These are phyloP conservation scores for Inonotus obliquus DNA, from an alignment of 1,284 basidiomycete species.

Conservation along the genomic window DNA sequence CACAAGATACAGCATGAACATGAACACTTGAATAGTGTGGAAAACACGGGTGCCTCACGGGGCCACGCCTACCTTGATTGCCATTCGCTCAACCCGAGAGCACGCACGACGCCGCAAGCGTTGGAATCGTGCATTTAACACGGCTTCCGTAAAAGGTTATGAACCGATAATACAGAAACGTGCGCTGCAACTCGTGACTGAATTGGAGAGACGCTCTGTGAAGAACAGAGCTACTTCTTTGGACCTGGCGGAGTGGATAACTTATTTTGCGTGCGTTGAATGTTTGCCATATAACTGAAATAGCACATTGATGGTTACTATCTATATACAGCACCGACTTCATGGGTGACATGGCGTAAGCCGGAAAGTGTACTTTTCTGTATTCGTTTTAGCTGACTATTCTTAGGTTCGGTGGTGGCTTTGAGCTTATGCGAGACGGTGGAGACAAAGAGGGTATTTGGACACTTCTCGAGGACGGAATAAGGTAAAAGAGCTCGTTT, in stretches of 20 bases:
- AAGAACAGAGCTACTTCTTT: slow-evolving; percentile 17
- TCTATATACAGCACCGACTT: slow-evolving; percentile 30
- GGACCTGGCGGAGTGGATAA: slow-evolving; percentile 33
- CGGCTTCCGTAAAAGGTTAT: slow-evolving; percentile 35
- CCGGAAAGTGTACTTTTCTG: not conserved
- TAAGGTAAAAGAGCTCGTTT: slow-evolving; percentile 1
- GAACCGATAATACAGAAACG: slow-evolving; percentile 31
- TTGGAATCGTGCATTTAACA: slow-evolving; percentile 40
- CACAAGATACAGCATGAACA: slow-evolving; percentile 8
- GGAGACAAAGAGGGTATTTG: slow-evolving; percentile 19
- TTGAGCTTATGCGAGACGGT: slow-evolving; percentile 26
- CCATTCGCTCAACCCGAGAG: slow-evolving; percentile 29
- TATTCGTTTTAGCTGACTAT: not conserved
- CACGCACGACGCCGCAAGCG: slow-evolving; percentile 36
- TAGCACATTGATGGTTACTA: slow-evolving; percentile 27
- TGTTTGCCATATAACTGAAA: not conserved
- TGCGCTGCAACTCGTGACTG: slow-evolving; percentile 30
- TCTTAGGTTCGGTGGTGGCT: slow-evolving; percentile 28
- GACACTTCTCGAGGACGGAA: not conserved
- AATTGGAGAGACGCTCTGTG: slow-evolving; percentile 22
- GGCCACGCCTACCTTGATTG: not conserved
- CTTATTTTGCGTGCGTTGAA: slow-evolving; percentile 26
- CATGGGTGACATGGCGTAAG: slow-evolving; percentile 35
- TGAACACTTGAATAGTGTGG: slow-evolving; percentile 26
- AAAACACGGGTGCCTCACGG: not conserved